phyloP scores from a whole-genome alignment of 2,329 filamentous ascomycete species.

The Monosporascus sp. region DNA sequence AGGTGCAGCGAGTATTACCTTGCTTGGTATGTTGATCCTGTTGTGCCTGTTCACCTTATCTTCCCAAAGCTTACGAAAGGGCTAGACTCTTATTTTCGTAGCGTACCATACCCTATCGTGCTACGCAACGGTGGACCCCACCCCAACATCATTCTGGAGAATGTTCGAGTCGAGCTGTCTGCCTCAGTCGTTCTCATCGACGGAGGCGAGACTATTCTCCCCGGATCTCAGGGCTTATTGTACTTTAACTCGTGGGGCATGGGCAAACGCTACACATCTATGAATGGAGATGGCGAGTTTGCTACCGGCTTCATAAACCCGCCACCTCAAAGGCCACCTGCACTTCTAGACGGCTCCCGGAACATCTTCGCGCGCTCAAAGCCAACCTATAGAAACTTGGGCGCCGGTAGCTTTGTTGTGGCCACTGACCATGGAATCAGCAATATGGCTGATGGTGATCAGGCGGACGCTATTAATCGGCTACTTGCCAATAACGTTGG shows the following conservation, averaged over 20 bases:
- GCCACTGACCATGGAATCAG: no score
- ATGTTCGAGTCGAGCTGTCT: conserved; percentile 10
- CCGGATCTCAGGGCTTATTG: conserved; percentile 4
- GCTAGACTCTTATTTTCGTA: conserved; percentile 24
- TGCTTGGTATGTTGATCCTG: conserved; percentile 28
- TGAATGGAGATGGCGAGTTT: background rate
- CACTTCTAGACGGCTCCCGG: no score
- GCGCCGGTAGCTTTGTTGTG: no score
- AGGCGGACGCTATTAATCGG: no score
- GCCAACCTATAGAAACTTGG: no score
- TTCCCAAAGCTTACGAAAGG: conserved; percentile 27
- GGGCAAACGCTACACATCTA: background rate
- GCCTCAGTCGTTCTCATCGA: conserved; percentile 8
- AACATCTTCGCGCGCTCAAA: no score
- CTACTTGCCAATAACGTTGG: no score
- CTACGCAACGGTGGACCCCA: background rate
- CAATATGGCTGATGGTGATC: no score
- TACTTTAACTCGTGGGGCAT: conserved; percentile 3
- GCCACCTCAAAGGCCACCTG: no score
- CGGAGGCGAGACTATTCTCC: conserved; percentile 10
- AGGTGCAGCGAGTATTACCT: conserved; percentile 32
- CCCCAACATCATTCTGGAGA: conserved; percentile 15
- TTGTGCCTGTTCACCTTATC: no score
- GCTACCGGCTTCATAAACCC: no score
- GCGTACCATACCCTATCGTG: conserved; percentile 11